Conservation (phyloP, 2,329 filamentous ascomycete species). For the Biscogniauxia marginata region DNA sequence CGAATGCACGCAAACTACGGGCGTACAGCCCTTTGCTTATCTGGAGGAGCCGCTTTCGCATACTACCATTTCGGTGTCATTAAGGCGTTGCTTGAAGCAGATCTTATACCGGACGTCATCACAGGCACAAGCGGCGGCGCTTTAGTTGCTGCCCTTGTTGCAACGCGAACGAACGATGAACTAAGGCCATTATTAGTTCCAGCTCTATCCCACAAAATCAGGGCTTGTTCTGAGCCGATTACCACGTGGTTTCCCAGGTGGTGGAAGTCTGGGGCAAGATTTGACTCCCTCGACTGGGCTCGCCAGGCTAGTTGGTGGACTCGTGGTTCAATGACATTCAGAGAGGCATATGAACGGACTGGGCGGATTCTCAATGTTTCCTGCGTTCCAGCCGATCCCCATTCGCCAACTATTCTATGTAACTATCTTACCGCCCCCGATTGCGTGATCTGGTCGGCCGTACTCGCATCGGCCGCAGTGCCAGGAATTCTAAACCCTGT, state of each 20-base stretch:
- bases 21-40: constrained; percentile 87
- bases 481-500: constrained; percentile 95
- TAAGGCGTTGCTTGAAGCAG: constrained; percentile 82
- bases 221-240: constrained; percentile 77
- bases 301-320: constrained; percentile 84
- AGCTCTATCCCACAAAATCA: constrained; percentile 80
- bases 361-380: constrained; percentile 94
- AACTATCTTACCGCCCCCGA: constrained; percentile 95
- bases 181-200: constrained; percentile 82
- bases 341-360: constrained; percentile 90
- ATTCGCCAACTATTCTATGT: constrained; percentile 86
- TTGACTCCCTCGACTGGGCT: constrained; percentile 93
- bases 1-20: constrained; percentile 89
- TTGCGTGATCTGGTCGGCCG: constrained; percentile 97
- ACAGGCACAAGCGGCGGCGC: constrained; percentile 95
- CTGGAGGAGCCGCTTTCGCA: constrained; percentile 89
- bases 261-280: constrained; percentile 90
- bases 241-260: constrained; percentile 77
- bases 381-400: constrained; percentile 92
- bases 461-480: constrained; percentile 90
- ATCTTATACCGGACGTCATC: constrained; percentile 86
- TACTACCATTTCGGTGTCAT: constrained; percentile 97
- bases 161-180: constrained; percentile 89
- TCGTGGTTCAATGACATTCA: constrained; percentile 87
- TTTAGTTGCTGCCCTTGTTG: constrained; percentile 80